A percentile compares a stretch with the other conserved stretches of the same genome.
Evolutionary conservation across 306 rosid genomes (phyloP).

Genomic region (Comarum palustre): DNA sequence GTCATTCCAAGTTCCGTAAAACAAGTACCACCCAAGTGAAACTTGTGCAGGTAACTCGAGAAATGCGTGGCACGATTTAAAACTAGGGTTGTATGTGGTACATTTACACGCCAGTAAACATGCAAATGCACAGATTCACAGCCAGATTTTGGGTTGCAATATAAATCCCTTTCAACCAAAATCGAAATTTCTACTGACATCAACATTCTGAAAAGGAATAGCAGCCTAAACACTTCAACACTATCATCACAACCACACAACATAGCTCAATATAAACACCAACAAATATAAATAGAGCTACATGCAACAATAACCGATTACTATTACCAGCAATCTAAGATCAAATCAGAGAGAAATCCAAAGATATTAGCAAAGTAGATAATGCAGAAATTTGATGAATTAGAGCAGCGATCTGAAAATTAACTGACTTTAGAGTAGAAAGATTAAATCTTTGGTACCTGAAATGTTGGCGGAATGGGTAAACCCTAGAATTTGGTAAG

Average conservation of each 20-base stretch:
- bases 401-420: neutral
- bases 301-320: neutral
- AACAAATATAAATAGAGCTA: neutral
- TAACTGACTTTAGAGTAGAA: neutral
- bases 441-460: conserved; percentile 12
- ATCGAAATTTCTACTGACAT: neutral
- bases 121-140: neutral
- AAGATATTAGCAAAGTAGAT: conserved; percentile 12
- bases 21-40: neutral
- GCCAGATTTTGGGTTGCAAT: neutral
- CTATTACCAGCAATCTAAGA: neutral
- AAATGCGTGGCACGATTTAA: neutral
- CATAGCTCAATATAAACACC: neutral
- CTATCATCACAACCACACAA: neutral
- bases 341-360: neutral
- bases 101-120: neutral
- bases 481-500: conserved; percentile 18
- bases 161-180: neutral
- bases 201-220: neutral
- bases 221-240: neutral
- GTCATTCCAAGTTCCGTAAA: neutral
- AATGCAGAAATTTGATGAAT: neutral
- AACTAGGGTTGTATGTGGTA: neutral
- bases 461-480: conserved; percentile 8
- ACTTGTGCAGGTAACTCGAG: neutral